Conservation (phyloP, 1,284 basidiomycete species). For the Schizophyllum amplum region DNA sequence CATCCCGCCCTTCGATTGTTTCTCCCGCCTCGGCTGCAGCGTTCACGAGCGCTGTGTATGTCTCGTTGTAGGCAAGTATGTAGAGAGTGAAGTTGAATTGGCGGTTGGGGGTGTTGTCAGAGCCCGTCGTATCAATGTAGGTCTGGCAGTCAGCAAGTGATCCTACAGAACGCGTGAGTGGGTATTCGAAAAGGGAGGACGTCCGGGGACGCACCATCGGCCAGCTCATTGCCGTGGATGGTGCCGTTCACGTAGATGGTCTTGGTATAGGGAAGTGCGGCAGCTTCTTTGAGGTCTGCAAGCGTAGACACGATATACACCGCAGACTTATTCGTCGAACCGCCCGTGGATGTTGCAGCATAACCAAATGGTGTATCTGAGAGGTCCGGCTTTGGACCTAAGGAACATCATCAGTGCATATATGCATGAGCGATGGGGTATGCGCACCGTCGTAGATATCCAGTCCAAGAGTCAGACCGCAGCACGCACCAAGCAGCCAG, state of each 20-base stretch:
- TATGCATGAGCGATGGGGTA: not conserved
- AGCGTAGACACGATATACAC: slow-evolving; percentile 12
- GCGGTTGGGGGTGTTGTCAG: slow-evolving; percentile 8
- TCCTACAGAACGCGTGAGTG: not conserved
- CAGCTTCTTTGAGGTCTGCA: slow-evolving; percentile 11
- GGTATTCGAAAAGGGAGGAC: not conserved
- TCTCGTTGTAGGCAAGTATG: slow-evolving; percentile 11
- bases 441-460: not conserved
- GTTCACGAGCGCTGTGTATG: slow-evolving; percentile 11
- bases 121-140: slow-evolving; percentile 15
- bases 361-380: slow-evolving; percentile 11
- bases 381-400: not conserved
- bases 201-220: slow-evolving; percentile 9
- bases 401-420: not conserved
- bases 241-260: slow-evolving; percentile 15
- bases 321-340: slow-evolving; percentile 8
- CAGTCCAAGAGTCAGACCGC: not conserved
- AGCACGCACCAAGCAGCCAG: not conserved
- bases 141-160: slow-evolving; percentile 8
- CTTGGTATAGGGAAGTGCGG: slow-evolving; percentile 11
- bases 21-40: slow-evolving; percentile 10
- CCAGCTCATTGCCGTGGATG: slow-evolving; percentile 14
- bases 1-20: slow-evolving; percentile 15
- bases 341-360: slow-evolving; percentile 9
- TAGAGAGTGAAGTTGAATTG: slow-evolving; percentile 14